These are phyloP conservation scores for Cyclostephanos invisitatus DNA, from an alignment of 108 stramenopile genomes.

Conservation along the genomic window DNA sequence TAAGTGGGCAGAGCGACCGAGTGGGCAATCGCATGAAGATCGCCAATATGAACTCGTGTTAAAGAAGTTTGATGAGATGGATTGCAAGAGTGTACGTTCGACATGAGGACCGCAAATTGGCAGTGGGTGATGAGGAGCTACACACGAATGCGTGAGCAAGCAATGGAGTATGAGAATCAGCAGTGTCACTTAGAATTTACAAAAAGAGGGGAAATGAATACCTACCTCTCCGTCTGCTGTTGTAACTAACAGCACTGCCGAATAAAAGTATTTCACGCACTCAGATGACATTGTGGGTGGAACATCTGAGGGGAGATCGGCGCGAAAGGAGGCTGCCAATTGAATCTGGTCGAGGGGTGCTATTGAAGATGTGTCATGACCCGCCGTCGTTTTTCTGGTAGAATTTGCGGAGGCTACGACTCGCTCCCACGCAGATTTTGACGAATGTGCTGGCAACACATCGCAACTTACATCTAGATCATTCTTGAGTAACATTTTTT, in stretches of 20 bases:
- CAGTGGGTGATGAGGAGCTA: constrained; percentile 23
- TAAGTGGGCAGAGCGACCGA: constrained; percentile 27
- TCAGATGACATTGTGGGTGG: constrained; percentile 42
- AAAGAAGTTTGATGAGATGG: constrained; percentile 10
- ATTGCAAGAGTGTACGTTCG: constrained; percentile 1
- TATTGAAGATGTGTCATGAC: neutral
- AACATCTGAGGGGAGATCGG: constrained; percentile 37
- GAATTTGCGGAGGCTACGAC: constrained; percentile 19
- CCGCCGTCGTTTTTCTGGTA: neutral
- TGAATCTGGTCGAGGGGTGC: constrained; percentile 17
- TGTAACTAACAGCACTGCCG: constrained; percentile 47
- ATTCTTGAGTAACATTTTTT: neutral
- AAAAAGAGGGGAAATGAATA: constrained; percentile 1
- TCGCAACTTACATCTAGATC: neutral
- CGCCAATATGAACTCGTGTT: constrained; percentile 43
- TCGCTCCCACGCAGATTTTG: constrained; percentile 22
- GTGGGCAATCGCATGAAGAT: constrained; percentile 32
- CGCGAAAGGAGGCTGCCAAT: constrained; percentile 36
- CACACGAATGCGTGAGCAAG: neutral
- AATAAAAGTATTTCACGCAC: constrained; percentile 49
- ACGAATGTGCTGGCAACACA: neutral
- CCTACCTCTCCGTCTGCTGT: constrained; percentile 23
- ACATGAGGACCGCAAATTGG: constrained; percentile 33
- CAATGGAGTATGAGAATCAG: constrained; percentile 1
- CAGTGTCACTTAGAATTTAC: neutral